Conservation (phyloP, 441 rosid species). For the Viola pubescens region DNA sequence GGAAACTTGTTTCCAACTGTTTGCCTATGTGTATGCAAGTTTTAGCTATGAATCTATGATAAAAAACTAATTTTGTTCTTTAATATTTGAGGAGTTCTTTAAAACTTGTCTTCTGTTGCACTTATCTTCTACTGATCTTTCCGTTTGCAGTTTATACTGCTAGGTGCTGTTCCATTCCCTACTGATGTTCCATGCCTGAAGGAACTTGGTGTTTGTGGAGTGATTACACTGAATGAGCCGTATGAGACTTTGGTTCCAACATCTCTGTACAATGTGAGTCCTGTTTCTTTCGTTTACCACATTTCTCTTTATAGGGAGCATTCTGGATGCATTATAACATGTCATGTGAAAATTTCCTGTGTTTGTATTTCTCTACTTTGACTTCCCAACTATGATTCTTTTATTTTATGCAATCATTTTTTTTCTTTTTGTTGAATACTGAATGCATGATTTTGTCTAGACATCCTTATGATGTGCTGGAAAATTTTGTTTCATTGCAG, state of each 20-base stretch:
- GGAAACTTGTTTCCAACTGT: too few species aligned
- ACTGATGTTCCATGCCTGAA: conserved; percentile 81
- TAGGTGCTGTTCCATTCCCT: conserved; percentile 96
- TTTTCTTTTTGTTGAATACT: not conserved
- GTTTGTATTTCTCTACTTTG: conserved; percentile 3
- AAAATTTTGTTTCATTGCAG: not conserved
- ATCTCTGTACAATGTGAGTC: conserved; percentile 65
- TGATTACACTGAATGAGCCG: conserved; percentile 79
- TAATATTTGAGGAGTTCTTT: not conserved
- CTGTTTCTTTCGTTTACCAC: not conserved
- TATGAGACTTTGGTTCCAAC: conserved; percentile 96
- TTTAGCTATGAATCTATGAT: too few species aligned
- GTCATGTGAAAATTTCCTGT: not conserved
- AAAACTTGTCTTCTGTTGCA: not conserved
- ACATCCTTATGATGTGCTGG: not conserved
- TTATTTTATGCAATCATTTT: not conserved
- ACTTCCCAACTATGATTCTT: not conserved
- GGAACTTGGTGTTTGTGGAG: conserved; percentile 78
- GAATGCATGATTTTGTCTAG: not conserved
- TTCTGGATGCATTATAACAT: not conserved
- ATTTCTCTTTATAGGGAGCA: too few species aligned
- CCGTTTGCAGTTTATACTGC: conserved; percentile 52
- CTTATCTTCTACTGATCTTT: not conserved
- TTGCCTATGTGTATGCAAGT: too few species aligned
- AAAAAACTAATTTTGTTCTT: not conserved